phyloP scores from a whole-genome alignment of 306 rosid genomes.

The Casuarina cunninghamiana region DNA sequence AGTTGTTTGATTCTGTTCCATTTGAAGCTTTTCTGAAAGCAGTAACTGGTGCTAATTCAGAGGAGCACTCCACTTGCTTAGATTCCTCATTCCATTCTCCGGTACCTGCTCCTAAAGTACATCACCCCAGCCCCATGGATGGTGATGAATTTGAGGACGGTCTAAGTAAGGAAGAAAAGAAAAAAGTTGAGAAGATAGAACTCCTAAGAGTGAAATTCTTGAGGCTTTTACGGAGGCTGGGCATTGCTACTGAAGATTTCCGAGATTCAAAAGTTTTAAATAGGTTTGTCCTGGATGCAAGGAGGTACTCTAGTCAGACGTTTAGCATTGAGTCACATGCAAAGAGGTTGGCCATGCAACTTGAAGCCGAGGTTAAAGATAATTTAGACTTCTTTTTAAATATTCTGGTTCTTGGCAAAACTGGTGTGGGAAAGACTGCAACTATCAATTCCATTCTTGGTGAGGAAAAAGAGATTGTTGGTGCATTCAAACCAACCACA shows the following conservation, averaged over 20 bases:
- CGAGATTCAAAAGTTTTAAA: slow-evolving; percentile 42
- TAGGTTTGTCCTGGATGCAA: slow-evolving; percentile 41
- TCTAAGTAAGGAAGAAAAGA: slow-evolving; percentile 41
- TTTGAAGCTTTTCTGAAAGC: slow-evolving; percentile 29
- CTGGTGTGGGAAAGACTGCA: slow-evolving; percentile 70
- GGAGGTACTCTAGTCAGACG: slow-evolving; percentile 37
- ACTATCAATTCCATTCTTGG: slow-evolving; percentile 58
- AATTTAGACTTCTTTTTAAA: slow-evolving; percentile 53
- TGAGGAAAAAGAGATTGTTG: slow-evolving; percentile 38
- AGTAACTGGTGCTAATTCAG: slow-evolving; percentile 22
- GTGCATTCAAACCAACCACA: slow-evolving; percentile 56
- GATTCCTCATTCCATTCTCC: slow-evolving; percentile 22
- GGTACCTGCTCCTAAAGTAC: neutral
- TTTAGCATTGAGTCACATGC: slow-evolving; percentile 41
- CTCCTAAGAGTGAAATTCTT: slow-evolving; percentile 40
- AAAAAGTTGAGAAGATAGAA: slow-evolving; percentile 32
- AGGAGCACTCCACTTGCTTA: slow-evolving; percentile 24
- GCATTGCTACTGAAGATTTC: slow-evolving; percentile 42
- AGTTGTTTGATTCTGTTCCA: slow-evolving; percentile 16
- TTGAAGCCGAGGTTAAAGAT: slow-evolving; percentile 44
- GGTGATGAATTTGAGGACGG: slow-evolving; percentile 27
- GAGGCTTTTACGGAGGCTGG: slow-evolving; percentile 49
- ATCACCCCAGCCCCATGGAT: neutral
- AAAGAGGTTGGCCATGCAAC: slow-evolving; percentile 43
- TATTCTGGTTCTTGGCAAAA: slow-evolving; percentile 59